Evolutionary conservation across 352 stramenopile species (phyloP), one percentile per base, ranked within the genome.

Genomic region (Phytopythium delawarense): DNA sequence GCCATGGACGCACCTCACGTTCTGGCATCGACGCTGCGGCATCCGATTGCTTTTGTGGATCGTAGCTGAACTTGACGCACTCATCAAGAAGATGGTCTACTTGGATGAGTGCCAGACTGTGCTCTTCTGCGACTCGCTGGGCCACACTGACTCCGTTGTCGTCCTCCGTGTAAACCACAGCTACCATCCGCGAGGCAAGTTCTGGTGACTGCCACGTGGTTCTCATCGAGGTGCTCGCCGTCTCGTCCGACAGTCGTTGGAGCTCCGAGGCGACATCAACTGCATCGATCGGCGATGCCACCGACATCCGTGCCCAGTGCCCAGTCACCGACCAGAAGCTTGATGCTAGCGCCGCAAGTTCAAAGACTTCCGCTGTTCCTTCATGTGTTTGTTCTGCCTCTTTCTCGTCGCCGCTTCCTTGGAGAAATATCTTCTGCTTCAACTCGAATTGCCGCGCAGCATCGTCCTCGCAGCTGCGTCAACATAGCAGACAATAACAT

Each of bases 41-140:
- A 11, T 85, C 73, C 13, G 70, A 59, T 42, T 87, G 57, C 53
- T 90, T 87, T 25, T 71, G 66, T 23, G 69, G 68, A 20, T 88
- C 81, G 32, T 87, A 79, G 40, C 65, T 78, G 57, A 70, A 64
- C 46, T 78, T 79, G 4, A 90, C 57, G 32, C 77, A 81, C 34
- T 88, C 79, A 2, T 90, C 74, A 5, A 84, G 28, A 5, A 89
- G 70, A 15, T 65, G 25, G 9, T 90, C 81, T 6, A 87, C 32
- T 48, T 77, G 66, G 30, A 77, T 25, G 5, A 77, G 62, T 23
- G 66, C 42, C 32, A 90, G 46, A 12, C 67, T 45, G 16, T 81
- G 74, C 20, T 90, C 78, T 0, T 30, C 15, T 12, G 76, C 69
- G 16, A 88, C 49, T 25, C 66, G 65, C 23, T 57, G 65, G 8